Percentiles rank a stretch among this genome's conserved stretches.
phyloP scores from a whole-genome alignment of 2,329 filamentous ascomycete species.

The Neonectria neomacrospora region DNA sequence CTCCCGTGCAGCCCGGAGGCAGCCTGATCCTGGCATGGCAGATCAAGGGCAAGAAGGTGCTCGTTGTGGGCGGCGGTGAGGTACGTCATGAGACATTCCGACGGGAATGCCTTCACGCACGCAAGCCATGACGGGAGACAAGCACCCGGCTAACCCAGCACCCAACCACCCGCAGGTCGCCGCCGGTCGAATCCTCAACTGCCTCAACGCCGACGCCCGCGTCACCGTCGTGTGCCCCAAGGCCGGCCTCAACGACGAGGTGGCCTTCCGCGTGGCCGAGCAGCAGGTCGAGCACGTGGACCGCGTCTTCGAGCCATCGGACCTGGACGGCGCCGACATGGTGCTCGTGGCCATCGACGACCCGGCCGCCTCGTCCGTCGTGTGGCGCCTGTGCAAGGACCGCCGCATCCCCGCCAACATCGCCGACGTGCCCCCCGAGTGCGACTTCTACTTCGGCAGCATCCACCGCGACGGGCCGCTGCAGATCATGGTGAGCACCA shows the following conservation, averaged over 20 bases:
- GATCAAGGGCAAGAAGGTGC: constrained; percentile 84
- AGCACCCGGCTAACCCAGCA: neutral
- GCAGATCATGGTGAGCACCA: constrained; percentile 99
- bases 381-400: constrained; percentile 95
- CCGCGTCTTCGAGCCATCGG: constrained; percentile 85
- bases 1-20: constrained; percentile 86
- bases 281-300: constrained; percentile 83
- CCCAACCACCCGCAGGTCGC: constrained; percentile 74
- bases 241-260: constrained; percentile 86
- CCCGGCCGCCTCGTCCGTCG: constrained; percentile 85
- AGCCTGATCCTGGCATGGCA: constrained; percentile 98
- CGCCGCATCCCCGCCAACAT: constrained; percentile 90
- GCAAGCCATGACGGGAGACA: neutral
- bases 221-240: constrained; percentile 87
- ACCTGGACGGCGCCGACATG: constrained; percentile 86
- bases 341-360: constrained; percentile 95
- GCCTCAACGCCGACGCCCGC: constrained; percentile 92
- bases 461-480: constrained; percentile 94
- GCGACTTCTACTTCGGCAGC: constrained; percentile 98
- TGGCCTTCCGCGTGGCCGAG: constrained; percentile 80
- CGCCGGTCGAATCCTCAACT: constrained; percentile 91
- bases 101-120: neutral
- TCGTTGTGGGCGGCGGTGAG: constrained; percentile 97
- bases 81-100: constrained; percentile 60
- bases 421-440: constrained; percentile 94